phyloP scores from a whole-genome alignment of 257 asterid species.

The Forsythia suspensa region DNA sequence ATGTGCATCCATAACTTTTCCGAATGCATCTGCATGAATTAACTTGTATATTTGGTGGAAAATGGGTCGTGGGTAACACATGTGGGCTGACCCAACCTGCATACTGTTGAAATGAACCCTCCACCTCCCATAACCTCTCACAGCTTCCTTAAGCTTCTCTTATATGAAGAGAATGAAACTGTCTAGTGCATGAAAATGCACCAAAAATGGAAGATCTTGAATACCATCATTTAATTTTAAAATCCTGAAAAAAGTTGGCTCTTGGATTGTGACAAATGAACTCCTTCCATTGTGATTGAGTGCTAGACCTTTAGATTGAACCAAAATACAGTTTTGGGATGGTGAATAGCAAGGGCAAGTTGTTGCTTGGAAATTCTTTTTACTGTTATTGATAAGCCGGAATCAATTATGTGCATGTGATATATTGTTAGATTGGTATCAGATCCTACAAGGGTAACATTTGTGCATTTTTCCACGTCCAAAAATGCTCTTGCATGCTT shows the following conservation, averaged over 20 bases:
- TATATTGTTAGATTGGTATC: neutral
- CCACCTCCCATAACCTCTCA: neutral
- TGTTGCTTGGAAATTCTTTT: too few species aligned
- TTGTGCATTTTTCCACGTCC: neutral
- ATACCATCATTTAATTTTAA: neutral
- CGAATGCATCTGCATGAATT: neutral
- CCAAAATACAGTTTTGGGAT: neutral
- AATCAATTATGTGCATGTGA: neutral
- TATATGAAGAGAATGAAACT: neutral
- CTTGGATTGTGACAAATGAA: neutral
- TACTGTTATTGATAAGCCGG: too few species aligned
- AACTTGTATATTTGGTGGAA: too few species aligned
- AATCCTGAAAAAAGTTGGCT: neutral
- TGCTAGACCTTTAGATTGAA: neutral
- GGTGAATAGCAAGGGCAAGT: too few species aligned
- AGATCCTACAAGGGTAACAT: neutral
- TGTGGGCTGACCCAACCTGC: neutral
- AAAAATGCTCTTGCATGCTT: neutral
- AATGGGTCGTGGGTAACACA: too few species aligned
- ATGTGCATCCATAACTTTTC: neutral
- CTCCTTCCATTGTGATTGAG: neutral
- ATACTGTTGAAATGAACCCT: neutral
- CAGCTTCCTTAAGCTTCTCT: neutral
- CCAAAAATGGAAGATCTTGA: neutral
- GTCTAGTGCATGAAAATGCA: neutral